Conservation (phyloP, 768 basidiomycete species). For the Collybia mongolica region DNA sequence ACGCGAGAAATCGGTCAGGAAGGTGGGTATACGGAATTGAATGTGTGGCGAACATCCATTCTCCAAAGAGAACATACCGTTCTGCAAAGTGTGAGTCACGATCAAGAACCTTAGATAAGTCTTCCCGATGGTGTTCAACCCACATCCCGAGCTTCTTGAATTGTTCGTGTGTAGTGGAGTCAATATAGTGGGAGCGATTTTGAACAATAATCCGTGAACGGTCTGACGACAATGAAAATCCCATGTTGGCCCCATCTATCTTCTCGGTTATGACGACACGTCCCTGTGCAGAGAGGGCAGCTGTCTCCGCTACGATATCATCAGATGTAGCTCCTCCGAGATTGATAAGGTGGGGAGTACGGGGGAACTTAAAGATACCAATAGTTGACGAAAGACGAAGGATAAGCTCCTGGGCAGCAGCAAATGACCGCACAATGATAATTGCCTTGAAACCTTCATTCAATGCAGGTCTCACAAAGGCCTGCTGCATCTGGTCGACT, state of each 20-base stretch:
- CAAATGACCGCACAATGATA: constrained; percentile 46
- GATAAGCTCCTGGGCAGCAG: constrained; percentile 48
- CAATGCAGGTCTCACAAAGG: constrained; percentile 41
- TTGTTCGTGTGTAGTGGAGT: constrained; percentile 54
- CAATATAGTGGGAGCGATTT: constrained; percentile 62
- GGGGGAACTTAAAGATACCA: constrained; percentile 54
- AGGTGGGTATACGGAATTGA: constrained; percentile 56
- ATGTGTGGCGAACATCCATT: constrained; percentile 64
- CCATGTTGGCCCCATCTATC: constrained; percentile 68
- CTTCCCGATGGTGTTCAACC: constrained; percentile 48
- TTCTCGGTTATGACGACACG: constrained; percentile 59
- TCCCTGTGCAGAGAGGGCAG: constrained; percentile 16
- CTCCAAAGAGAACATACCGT: constrained; percentile 60
- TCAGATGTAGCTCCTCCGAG: constrained; percentile 56
- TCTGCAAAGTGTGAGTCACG: constrained; percentile 52
- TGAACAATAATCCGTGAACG: constrained; percentile 48
- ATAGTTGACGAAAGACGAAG: constrained; percentile 39
- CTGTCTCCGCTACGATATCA: constrained; percentile 40
- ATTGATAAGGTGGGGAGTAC: constrained; percentile 59
- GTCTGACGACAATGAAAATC: constrained; percentile 53
- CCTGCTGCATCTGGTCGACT: constrained; percentile 49
- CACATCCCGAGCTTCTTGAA: constrained; percentile 58
- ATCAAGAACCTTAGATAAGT: constrained; percentile 40
- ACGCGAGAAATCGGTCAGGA: constrained; percentile 57
- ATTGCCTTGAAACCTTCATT: constrained; percentile 56